Conservation (phyloP, 805 yeast genomes). For the Cyberlindnera lachancei region DNA sequence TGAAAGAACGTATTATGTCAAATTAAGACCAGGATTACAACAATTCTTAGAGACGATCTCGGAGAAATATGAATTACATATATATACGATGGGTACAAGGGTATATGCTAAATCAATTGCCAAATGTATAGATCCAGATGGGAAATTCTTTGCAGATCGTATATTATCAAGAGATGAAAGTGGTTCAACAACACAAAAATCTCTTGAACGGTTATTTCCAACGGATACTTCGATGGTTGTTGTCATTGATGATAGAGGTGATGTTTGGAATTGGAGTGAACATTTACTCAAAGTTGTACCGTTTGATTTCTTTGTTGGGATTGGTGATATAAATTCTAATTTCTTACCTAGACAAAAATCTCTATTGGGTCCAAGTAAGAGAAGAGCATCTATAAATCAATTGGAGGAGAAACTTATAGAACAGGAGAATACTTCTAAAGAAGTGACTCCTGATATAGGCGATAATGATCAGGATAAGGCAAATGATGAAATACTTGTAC, state of each 20-base stretch:
- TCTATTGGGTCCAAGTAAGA: constrained; percentile 53
- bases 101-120: constrained; percentile 89
- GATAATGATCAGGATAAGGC: constrained; percentile 25
- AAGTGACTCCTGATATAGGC: constrained; percentile 24
- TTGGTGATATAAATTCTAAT: constrained; percentile 93
- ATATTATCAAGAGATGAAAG: constrained; percentile 91
- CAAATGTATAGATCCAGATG: constrained; percentile 84
- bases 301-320: constrained; percentile 92
- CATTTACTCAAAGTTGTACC: constrained; percentile 91
- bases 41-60: constrained; percentile 63
- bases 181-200: constrained; percentile 85
- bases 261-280: constrained; percentile 97
- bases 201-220: constrained; percentile 82
- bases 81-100: constrained; percentile 97
- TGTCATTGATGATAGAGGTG: constrained; percentile 95
- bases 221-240: constrained; percentile 96
- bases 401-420: constrained; percentile 38
- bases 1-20: constrained; percentile 82
- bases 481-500: constrained; percentile 24
- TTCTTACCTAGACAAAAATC: constrained; percentile 76
- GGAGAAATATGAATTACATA: constrained; percentile 77
- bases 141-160: constrained; percentile 81
- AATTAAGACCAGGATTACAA: constrained; percentile 78
- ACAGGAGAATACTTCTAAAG: too few relatives aligned
- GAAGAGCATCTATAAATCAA: constrained; percentile 48